phyloP scores from a whole-genome alignment of 2,329 filamentous ascomycete genomes.

The Fusarium illudens region DNA sequence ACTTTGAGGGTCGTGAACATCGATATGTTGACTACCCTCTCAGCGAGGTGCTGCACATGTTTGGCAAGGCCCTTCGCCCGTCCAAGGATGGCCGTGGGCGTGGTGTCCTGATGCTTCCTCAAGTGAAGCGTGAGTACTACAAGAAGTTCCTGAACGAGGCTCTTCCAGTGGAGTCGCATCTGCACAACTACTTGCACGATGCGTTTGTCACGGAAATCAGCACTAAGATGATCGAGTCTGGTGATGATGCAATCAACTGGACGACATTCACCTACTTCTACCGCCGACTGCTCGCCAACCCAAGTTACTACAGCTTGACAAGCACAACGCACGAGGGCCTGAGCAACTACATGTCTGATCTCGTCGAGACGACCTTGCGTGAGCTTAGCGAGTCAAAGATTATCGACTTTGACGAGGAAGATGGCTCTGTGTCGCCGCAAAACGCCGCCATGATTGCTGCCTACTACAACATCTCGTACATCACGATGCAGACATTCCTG shows the following conservation, averaged over 20 bases:
- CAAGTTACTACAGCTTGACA: slow-evolving; percentile 91
- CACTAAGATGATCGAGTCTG: slow-evolving; percentile 93
- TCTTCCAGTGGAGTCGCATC: slow-evolving; percentile 91
- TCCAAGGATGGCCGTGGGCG: slow-evolving; percentile 81
- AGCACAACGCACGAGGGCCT: slow-evolving; percentile 91
- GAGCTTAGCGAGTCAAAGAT: slow-evolving; percentile 94
- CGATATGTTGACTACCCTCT: slow-evolving; percentile 96
- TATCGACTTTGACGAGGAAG: slow-evolving; percentile 93
- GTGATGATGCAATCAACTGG: slow-evolving; percentile 98
- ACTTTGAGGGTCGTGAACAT: slow-evolving; percentile 95
- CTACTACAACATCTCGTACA: slow-evolving; percentile 99
- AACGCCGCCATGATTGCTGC: slow-evolving; percentile 98
- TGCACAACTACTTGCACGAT: slow-evolving; percentile 91
- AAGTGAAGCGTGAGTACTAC: slow-evolving; percentile 96
- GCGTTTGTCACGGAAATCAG: slow-evolving; percentile 97
- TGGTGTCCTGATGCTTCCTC: slow-evolving; percentile 95
- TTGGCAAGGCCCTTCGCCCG: slow-evolving; percentile 87
- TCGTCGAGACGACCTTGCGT: slow-evolving; percentile 91
- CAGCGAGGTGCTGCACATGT: slow-evolving; percentile 96
- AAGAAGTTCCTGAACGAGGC: slow-evolving; percentile 98
- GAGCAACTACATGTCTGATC: slow-evolving; percentile 92
- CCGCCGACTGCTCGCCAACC: slow-evolving; percentile 90
- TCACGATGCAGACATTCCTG: slow-evolving; percentile 98
- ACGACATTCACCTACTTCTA: slow-evolving; percentile 99
- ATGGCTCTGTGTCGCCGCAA: slow-evolving; percentile 86